Base-by-base conservation (phyloP, 371 early-diverging fungal species). In the Phascolomyces articulosus region DNA sequence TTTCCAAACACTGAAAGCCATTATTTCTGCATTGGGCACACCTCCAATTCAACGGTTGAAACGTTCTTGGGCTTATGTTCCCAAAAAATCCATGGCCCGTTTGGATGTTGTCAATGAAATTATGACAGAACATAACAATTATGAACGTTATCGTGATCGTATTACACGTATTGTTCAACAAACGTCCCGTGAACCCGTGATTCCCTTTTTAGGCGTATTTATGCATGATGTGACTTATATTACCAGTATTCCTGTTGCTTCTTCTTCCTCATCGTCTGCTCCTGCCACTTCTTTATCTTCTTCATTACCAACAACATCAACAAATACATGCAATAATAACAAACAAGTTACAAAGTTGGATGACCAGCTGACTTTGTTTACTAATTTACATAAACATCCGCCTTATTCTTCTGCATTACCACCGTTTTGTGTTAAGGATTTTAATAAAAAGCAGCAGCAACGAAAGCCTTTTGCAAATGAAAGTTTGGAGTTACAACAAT, bases 151-250 rank as follows among this genome's bases (percentile, higher is more conserved):
- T 70, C 77, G 94, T 9, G 85, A 85, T 29, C 78, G 71, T 68
- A 68, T 59, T 67, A 68, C 0, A 29, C 10, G 13, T 49, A 62
- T 20, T 27, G 55, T 29, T 20, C 72, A 59, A 63, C 65, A 63
- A 38, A 66, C 57, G 31, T 55, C 24, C 18, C 60, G 24, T 58
- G 73, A 88, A 29, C 91, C 94, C 3, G 83, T 81, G 38, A 85
- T 94, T 18, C 94, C 94, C 0, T 94, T 88, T 70, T 64, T 94
- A 21, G 93, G 94, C 16, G 80, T 90, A 0, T 89, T 91, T 65
- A 86, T 92, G 29, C 91, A 91, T 75, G 94, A 94, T 55, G 78
- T 87, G 62, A 92, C 93, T 1, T 94, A 94, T 68, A 66, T 92
- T 13, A 44, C 44, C 4, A 44, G 44, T 44, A 44, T 15, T 2